Evolutionary conservation across 2,329 filamentous ascomycete species (phyloP).

Genomic region (Neopestalotiopsis sp.): DNA sequence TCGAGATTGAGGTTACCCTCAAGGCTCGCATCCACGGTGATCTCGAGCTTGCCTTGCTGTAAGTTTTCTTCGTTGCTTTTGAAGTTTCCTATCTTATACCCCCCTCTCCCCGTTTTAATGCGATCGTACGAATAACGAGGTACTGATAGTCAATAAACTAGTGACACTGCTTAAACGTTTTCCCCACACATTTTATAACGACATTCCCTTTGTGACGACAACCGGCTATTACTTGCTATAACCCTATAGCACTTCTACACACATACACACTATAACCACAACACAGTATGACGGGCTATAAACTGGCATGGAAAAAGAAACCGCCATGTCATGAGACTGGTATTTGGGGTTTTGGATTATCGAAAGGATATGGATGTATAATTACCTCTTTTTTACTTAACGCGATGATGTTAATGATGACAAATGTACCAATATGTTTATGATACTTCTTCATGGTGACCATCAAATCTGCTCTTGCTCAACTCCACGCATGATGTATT

Average conservation of each 20-base stretch:
- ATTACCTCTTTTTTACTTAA: not conserved
- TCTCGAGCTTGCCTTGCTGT: conserved; percentile 74
- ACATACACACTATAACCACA: not conserved
- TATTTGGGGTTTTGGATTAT: not conserved
- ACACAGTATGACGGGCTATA: not conserved
- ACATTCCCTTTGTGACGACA: conserved; percentile 7
- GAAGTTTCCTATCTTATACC: not conserved
- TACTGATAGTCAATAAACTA: conserved; percentile 5
- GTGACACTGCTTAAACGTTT: conserved; percentile 5
- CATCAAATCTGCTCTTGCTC: too few relatives aligned
- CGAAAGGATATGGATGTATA: not conserved
- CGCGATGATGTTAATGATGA: not conserved
- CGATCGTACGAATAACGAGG: not conserved
- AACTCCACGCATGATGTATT: too few relatives aligned
- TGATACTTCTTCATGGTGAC: not conserved
- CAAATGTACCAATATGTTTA: not conserved
- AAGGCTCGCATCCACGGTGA: conserved; percentile 89
- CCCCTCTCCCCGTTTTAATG: not conserved
- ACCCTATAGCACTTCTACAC: not conserved
- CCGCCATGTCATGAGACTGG: not conserved
- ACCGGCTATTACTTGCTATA: not conserved
- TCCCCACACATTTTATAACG: not conserved
- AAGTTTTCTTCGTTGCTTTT: conserved; percentile 36
- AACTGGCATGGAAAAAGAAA: not conserved
- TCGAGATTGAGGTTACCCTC: conserved; percentile 84